Evolutionary conservation across 305 asterid species (phyloP).

Genomic region (Solanum hybrid): DNA sequence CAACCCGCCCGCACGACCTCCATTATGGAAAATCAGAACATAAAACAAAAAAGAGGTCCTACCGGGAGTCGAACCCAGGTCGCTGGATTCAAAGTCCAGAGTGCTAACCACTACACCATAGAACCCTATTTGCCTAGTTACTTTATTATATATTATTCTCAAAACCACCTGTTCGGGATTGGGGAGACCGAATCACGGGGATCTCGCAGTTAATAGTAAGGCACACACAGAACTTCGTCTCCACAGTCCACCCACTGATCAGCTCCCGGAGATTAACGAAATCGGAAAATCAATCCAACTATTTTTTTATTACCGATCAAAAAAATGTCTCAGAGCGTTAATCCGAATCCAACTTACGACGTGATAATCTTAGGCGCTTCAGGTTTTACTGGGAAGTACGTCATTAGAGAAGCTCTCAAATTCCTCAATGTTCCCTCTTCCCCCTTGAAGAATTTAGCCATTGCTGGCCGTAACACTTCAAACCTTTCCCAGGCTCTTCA

Average conservation of each 20-base stretch:
- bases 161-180: too few species aligned
- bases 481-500: slow-evolving; percentile 50
- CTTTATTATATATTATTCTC: too few species aligned
- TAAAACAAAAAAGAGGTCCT: slow-evolving; percentile 30
- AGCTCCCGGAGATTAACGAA: background rate
- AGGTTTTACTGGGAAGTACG: slow-evolving; percentile 87
- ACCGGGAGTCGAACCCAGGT: slow-evolving; percentile 99
- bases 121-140: too few species aligned
- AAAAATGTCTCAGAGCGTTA: background rate
- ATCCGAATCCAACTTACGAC: slow-evolving; percentile 27
- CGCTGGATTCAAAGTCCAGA: slow-evolving; percentile 99
- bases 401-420: slow-evolving; percentile 61
- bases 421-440: slow-evolving; percentile 63
- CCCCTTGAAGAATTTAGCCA: slow-evolving; percentile 55
- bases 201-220: too few species aligned
- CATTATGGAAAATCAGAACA: too few species aligned
- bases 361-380: slow-evolving; percentile 72
- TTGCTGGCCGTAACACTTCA: slow-evolving; percentile 69
- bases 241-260: background rate
- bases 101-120: slow-evolving; percentile 99
- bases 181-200: background rate
- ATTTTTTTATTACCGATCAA: background rate
- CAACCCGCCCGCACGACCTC: too few species aligned
- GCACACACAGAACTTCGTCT: too few species aligned
- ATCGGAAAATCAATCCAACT: background rate